Base-by-base conservation (phyloP, 495 filamentous ascomycete species). In the Penicillium steckii region DNA sequence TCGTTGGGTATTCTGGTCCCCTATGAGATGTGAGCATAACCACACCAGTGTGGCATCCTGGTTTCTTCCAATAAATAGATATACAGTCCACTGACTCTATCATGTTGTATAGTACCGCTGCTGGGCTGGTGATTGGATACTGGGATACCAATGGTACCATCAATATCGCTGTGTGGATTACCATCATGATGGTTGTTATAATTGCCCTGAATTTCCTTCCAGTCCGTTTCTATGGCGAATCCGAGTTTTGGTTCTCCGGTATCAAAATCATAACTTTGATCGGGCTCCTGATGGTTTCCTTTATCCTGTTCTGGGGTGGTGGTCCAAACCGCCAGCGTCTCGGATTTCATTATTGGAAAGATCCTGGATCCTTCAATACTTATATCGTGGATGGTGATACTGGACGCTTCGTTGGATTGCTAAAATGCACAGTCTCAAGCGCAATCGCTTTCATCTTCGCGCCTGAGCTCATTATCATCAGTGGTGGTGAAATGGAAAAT, bases 251-350 rank as follows among this genome's bases (percentile, higher is more conserved):
- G 67, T 86, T 91, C 61, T 80, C 85, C 8, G 80, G 79, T 49
- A 75, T 91, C 69, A 92, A 94, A 62, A 86, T 92, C 57, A 72
- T 91, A 64, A 89, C 87, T 22, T 82, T 91, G 49, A 49, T 89
- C 43, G 88, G 88, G 29, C 78, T 88, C 56, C 66, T 88, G 48
- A 76, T 88, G 46, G 77, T 87, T 38, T 84, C 79, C 46, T 83
- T 91, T 59, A 85, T 86, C 59, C 77, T 90, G 48, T 82, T 87
- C 62, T 81, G 84, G 50, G 87, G 88, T 15, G 88, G 78, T 29
- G 85, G 86, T 12, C 77, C 84, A 2, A 78, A 73, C 43, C 74
- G 85, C 13, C 80, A 85, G 46, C 75, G 79, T 23, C 69, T 88
- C 13, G 88, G 89, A 3, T 91, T 91, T 68, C 74, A 80, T 49